phyloP scores from a whole-genome alignment of 1,284 basidiomycete genomes.

The Malassezia cuniculi region DNA sequence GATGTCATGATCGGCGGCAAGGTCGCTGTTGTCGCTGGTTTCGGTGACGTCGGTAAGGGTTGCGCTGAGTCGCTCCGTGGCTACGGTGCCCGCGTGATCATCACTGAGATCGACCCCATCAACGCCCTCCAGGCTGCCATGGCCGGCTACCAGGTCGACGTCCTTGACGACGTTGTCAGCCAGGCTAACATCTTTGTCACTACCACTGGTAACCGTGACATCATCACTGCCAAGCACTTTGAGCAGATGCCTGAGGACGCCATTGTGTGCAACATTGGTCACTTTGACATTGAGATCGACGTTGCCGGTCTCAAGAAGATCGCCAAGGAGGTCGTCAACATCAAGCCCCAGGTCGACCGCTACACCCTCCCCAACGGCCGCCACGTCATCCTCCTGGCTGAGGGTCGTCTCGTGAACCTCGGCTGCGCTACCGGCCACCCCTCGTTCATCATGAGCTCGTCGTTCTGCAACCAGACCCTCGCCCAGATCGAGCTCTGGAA shows the following conservation, averaged over 20 bases:
- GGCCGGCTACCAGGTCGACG: constrained; percentile 96
- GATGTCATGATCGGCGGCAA: constrained; percentile 99
- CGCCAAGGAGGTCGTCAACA: constrained; percentile 69
- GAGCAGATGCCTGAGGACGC: constrained; percentile 91
- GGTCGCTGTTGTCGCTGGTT: constrained; percentile 95
- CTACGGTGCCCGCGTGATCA: constrained; percentile 87
- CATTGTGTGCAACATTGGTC: constrained; percentile 97
- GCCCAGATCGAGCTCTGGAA: constrained; percentile 98
- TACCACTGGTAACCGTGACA: constrained; percentile 96
- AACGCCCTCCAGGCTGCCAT: constrained; percentile 98
- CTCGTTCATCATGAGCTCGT: constrained; percentile 97
- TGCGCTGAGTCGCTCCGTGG: constrained; percentile 94
- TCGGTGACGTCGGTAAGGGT: constrained; percentile 97
- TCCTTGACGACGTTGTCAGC: constrained; percentile 90
- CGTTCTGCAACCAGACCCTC: constrained; percentile 95
- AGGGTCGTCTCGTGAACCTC: constrained; percentile 97
- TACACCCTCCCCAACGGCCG: constrained; percentile 61
- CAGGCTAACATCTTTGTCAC: constrained; percentile 90
- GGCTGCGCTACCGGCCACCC: constrained; percentile 57
- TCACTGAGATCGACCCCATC: constrained; percentile 99
- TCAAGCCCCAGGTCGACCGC: constrained; percentile 99
- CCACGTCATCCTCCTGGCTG: constrained; percentile 92
- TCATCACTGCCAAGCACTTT: constrained; percentile 89
- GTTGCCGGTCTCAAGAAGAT: constrained; percentile 96
- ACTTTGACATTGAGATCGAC: constrained; percentile 98